Evolutionary conservation across 129 eudicot species (phyloP), one percentile per base, ranked within the genome.

Genomic region (Flaveria linearis): DNA sequence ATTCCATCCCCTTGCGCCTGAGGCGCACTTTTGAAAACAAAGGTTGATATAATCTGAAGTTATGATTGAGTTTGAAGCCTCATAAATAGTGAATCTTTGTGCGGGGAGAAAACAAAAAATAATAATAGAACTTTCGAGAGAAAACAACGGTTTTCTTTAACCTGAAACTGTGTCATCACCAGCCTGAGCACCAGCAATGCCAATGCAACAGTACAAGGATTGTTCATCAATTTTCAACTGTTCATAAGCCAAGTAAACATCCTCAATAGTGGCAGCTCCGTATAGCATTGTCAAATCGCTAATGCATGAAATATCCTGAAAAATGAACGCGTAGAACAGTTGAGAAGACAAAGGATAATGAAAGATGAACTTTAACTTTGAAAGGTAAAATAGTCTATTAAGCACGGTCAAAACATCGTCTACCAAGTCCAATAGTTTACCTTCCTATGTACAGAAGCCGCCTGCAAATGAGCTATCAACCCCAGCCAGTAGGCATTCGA

Each of bases 401-500:
- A 70, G 55, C 9, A 39, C 72, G 30, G 77, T 64, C 22, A 41
- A 30, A 71, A 16, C 36, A 71, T 9, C 42, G 10, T 57, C 50
- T 69, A 69, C 49, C 72, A 41, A 9, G 61, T 45, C 36, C 26
- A 42, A 43, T 22, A 65, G 71, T 71, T 12, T 64, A 93, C 98
- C 98, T 94, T 94, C 76, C 93, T 88, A 26, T 91, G 96, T 63
- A 94, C 96, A 85, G 98, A 94, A 80, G 91, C 45, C 6, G 98
- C 98, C 78, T 94, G 98, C 72, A 94, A 87, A 84, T 94, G 98
- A 66, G 98, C 90, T 76, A 91, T 74, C 85, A 94, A 81, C 52
- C 98, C 97, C 68, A 94, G 91, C 98, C 98, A 94, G 77, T 94
- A 94, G 4, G 98, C 96, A 76, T 94, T 94, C 76, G 98, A 86